Evolutionary conservation across 1,139 yeast genomes (phyloP).

Genomic region (Pichia sp.): DNA sequence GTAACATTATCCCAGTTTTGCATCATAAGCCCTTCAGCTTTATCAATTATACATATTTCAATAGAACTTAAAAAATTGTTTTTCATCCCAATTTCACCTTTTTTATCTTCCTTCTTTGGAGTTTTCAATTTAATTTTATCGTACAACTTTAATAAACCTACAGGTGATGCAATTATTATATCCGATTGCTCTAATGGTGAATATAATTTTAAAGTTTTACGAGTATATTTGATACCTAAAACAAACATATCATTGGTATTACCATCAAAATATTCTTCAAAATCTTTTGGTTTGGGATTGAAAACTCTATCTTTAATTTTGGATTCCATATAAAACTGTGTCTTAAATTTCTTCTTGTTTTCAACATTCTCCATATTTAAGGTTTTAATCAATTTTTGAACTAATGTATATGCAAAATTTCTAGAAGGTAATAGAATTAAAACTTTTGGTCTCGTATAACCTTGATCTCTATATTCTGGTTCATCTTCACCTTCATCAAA

Average conservation of each 20-base stretch:
- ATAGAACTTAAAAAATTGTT: constrained; percentile 80
- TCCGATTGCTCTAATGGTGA: constrained; percentile 83
- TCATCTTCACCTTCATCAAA: constrained; percentile 29
- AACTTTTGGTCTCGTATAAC: constrained; percentile 89
- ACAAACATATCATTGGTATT: constrained; percentile 90
- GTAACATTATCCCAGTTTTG: constrained; percentile 88
- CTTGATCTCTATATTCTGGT: constrained; percentile 76
- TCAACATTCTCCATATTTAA: constrained; percentile 70
- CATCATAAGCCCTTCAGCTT: constrained; percentile 80
- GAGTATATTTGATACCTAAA: constrained; percentile 79
- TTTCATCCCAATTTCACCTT: constrained; percentile 25
- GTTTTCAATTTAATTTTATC: constrained; percentile 34
- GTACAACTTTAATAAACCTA: constrained; percentile 77
- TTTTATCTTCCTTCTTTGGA: constrained; percentile 6
- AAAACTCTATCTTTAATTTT: constrained; percentile 31
- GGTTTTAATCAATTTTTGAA: constrained; percentile 53
- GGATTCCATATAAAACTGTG: constrained; percentile 59
- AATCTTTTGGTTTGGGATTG: constrained; percentile 78
- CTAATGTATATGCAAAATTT: constrained; percentile 63
- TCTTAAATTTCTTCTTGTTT: constrained; percentile 65
- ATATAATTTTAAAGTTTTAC: constrained; percentile 78
- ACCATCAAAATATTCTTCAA: constrained; percentile 73
- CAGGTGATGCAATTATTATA: constrained; percentile 82
- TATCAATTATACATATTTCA: constrained; percentile 73
- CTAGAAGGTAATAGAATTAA: constrained; percentile 80